Base-by-base conservation (phyloP, 179 eudicot genomes). In the Heliamphora pulchella region DNA sequence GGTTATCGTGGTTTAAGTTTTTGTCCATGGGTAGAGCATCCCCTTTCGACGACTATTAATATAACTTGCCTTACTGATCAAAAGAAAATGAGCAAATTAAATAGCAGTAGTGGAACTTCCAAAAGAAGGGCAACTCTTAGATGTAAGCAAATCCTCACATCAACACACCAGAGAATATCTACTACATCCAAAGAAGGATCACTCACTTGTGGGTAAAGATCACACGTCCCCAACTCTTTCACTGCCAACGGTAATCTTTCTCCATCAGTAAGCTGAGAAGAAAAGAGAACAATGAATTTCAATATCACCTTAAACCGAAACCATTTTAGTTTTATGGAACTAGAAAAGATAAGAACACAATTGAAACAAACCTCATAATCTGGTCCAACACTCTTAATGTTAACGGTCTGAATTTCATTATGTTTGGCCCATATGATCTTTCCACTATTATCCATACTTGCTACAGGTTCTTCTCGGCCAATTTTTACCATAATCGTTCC, bases 201-300 rank as follows among this genome's bases (percentile, higher is more conserved):
- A 83, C 89, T 84, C 80, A 95, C 98, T 90, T 95, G 98, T n/a
- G 98, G 98, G 87, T 95, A 95, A 85, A 95, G 96, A 87, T 95
- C 98, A 85, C 98, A 95, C 59, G 95, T 90, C 54, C 98, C 98
- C 91, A 95, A 86, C 86, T 95, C 98, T 89, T 92, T 95, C 68
- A 95, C 94, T 50, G 97, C 90, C 82, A 95, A 83, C 48, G 98
- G 98, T 84, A 95, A 82, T 81, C 98, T 89, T 83, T 95, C 98
- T 77, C 98, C 98, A 84, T 95, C 98, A 82, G 97, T 90, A 75
- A 88, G 91, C 98, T 95, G 88, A 81, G 78, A 81, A 69, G 66
- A 47, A 80, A 76, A 83, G 53, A 77, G 65, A 75, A 18, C 20
- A 41, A 31, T 8, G 5, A 44, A 47, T 65, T 31, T 55, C 59